These are phyloP conservation scores for Trichodelitschia bisporula DNA, from an alignment of 495 filamentous ascomycete genomes.

Conservation along the genomic window DNA sequence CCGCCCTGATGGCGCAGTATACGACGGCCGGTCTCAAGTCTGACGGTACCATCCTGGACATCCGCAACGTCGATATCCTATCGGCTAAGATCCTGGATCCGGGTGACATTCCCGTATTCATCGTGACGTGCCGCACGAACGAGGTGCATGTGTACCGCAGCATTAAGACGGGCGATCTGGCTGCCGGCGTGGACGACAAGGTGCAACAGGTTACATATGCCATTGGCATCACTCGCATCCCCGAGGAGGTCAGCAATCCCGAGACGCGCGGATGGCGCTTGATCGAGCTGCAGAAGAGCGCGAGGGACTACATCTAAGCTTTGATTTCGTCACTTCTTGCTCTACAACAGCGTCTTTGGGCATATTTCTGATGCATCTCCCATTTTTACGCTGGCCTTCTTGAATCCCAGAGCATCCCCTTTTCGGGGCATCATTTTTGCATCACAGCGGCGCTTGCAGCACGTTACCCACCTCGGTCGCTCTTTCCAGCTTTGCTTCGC, in stretches of 20 bases:
- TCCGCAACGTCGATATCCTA: conserved; percentile 76
- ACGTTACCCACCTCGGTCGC: not conserved
- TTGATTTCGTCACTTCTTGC: not conserved
- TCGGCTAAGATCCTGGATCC: conserved; percentile 84
- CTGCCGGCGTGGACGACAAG: conserved; percentile 97
- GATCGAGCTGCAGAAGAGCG: conserved; percentile 97
- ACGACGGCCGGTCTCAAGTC: conserved; percentile 77
- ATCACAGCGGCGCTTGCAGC: not conserved
- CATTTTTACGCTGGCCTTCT: not conserved
- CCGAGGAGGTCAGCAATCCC: conserved; percentile 89
- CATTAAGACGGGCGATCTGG: conserved; percentile 63
- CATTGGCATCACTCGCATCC: conserved; percentile 76
- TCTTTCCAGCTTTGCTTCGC: not conserved
- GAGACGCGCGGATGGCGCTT: conserved; percentile 91
- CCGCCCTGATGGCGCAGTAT: conserved; percentile 83
- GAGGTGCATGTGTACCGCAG: conserved; percentile 94
- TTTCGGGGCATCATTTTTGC: no score
- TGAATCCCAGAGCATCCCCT: not conserved
- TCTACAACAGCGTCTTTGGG: not conserved
- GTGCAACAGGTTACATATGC: conserved; percentile 96
- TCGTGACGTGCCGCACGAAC: conserved; percentile 88
- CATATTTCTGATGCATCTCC: not conserved
- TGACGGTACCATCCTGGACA: conserved; percentile 84
- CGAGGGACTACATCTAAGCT: conserved; percentile 69
- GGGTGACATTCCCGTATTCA: conserved; percentile 90